Percentiles rank a stretch among this genome's conserved stretches.
Conservation (phyloP, 352 stramenopile genomes). For the Globisporangium nodosum region DNA sequence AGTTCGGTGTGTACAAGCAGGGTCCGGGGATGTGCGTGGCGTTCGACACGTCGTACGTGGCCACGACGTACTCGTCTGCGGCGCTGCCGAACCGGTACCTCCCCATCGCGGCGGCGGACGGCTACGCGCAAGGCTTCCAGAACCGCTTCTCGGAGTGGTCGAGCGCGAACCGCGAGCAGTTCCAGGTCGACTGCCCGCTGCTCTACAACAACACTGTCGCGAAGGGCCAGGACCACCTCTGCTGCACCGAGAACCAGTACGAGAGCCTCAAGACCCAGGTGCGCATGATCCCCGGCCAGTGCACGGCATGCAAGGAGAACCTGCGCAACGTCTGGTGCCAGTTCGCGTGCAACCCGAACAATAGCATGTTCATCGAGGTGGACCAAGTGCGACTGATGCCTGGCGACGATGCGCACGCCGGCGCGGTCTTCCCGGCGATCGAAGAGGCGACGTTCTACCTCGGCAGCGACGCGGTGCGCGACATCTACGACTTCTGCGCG, state of each 20-base stretch:
- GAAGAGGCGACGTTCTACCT: conserved; percentile 70
- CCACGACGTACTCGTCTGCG: conserved; percentile 22
- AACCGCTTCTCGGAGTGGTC: conserved; percentile 78
- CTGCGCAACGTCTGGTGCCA: conserved; percentile 78
- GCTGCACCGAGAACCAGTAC: conserved; percentile 79
- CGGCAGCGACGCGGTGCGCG: conserved; percentile 52
- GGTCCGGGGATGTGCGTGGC: conserved; percentile 41
- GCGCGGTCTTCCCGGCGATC: conserved; percentile 58
- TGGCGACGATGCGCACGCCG: conserved; percentile 35
- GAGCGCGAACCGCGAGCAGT: conserved; percentile 45
- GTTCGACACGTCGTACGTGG: conserved; percentile 64
- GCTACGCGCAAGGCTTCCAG: conserved; percentile 40
- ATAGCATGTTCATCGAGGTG: conserved; percentile 71
- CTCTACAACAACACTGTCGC: conserved; percentile 63
- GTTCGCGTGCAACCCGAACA: conserved; percentile 73
- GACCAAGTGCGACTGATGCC: conserved; percentile 57
- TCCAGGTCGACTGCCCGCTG: conserved; percentile 60
- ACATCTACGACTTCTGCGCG: conserved; percentile 72
- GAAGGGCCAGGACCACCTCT: conserved; percentile 48
- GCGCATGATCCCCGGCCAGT: conserved; percentile 49
- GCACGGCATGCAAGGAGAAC: conserved; percentile 68
- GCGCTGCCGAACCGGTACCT: conserved; percentile 58
- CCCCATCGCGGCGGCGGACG: conserved; percentile 52
- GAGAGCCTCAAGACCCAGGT: conserved; percentile 50
- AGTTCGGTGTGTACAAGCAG: conserved; percentile 51